Percentiles rank a stretch among this genome's conserved stretches.
Conservation (phyloP, 2,329 filamentous ascomycete genomes). For the Penicillium sp. region DNA sequence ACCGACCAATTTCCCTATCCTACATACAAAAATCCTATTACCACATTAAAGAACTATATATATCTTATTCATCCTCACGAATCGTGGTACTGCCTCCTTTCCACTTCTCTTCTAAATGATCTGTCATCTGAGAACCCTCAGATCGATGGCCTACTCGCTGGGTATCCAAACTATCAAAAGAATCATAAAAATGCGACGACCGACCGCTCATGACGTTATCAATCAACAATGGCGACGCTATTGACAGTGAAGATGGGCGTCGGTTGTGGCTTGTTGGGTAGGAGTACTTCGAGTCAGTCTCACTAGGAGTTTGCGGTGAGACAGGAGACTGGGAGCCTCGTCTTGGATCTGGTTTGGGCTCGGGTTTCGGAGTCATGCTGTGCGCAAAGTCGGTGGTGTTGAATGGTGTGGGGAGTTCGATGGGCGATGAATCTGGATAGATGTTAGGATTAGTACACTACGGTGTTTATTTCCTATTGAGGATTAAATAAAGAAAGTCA, state of each 20-base stretch:
- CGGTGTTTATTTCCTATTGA: background rate
- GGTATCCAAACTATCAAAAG: background rate
- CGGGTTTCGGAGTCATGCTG: background rate
- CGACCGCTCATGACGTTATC: background rate
- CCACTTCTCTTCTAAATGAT: background rate
- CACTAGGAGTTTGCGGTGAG: conserved; percentile 1
- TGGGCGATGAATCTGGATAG: background rate
- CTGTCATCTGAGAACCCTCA: background rate
- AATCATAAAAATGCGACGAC: background rate
- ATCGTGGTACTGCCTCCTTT: background rate
- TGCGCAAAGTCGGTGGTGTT: background rate
- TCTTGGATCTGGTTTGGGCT: background rate
- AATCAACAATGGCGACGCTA: background rate
- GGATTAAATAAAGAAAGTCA: background rate
- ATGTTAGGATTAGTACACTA: background rate
- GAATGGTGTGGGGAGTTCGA: conserved; percentile 2
- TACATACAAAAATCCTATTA: background rate
- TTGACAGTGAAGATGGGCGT: conserved; percentile 1
- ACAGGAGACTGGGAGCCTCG: background rate
- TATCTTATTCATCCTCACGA: background rate
- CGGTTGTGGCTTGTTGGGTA: background rate
- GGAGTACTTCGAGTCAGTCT: background rate
- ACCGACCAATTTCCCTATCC: background rate
- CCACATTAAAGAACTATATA: background rate
- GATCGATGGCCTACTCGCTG: background rate